Base-by-base conservation (phyloP, 148 eudicot genomes). In the Diospyros kaki region DNA sequence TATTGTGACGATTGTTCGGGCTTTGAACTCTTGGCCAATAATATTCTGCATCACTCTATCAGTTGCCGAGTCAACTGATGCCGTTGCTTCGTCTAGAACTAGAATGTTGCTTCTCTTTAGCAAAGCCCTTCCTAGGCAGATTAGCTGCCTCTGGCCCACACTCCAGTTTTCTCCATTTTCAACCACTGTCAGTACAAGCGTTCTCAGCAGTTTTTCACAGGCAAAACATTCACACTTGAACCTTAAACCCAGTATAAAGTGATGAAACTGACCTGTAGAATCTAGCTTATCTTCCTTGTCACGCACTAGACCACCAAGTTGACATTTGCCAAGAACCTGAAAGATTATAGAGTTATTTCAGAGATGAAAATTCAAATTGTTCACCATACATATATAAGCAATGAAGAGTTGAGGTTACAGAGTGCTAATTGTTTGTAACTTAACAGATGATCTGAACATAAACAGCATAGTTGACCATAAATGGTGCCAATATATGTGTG, bases 111-210 rank as follows among this genome's bases (percentile, higher is more conserved):
- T 93, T 62, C 76, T 91, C 83, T 96, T 96, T 10, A 96, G 84
- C 69, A 96, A 78, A 63, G 91, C 99, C 75, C 99, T 88, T 78
- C 97, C 99, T 6, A 96, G 94, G 78, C 99, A 96, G 78, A 90
- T 89, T 17, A 96, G 73, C 77, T 96, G 99, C 81, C 99, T 89
- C 76, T 96, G 99, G 58, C 99, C 99, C 51, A 90, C 89, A 58
- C 99, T 96, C 99, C 99, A 96, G 75, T 96, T 96, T 78, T 93
- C 99, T 81, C 99, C 98, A 74, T 86, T 89, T 79, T 96, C 99
- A 44, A 87, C 97, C 84, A 96, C 99, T 96, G 85, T 17, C 46
- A 74, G 17, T 28, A 46, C 14, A 77, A 64, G 18, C 41, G 12
- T 72, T 75, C 28, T 72, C 51, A 68, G 69, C 77, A 82, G 54